Evolutionary conservation across 371 early-diverging fungal species (phyloP).

Genomic region (Syncephalastrum sp.): DNA sequence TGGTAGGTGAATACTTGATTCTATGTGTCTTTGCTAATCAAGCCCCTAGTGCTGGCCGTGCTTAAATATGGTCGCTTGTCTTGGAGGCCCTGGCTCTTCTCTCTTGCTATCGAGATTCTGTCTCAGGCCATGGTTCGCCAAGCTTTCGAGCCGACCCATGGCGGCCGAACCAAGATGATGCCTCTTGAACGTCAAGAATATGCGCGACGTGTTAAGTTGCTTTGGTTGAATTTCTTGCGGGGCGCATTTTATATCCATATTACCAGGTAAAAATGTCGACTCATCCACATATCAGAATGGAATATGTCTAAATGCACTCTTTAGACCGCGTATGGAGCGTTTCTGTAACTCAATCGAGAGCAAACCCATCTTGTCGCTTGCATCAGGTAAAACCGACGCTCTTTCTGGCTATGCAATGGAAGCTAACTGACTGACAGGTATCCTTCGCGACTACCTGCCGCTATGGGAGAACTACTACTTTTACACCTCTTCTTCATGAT

Average conservation of each 20-base stretch:
- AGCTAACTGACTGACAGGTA: slow-evolving; percentile 34
- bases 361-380: slow-evolving; percentile 43
- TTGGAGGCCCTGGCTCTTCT: slow-evolving; percentile 88
- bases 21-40: not conserved
- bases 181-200: slow-evolving; percentile 79
- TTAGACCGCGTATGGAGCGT: slow-evolving; percentile 45
- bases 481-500: slow-evolving; percentile 61
- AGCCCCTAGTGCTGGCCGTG: slow-evolving; percentile 63
- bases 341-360: slow-evolving; percentile 46
- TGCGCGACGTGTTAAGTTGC: slow-evolving; percentile 63
- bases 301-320: not conserved
- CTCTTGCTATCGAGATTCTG: slow-evolving; percentile 69
- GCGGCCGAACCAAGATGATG: slow-evolving; percentile 41
- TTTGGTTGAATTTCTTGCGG: slow-evolving; percentile 82
- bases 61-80: slow-evolving; percentile 71
- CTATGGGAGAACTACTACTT: slow-evolving; percentile 93
- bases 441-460: slow-evolving; percentile 87
- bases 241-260: slow-evolving; percentile 82
- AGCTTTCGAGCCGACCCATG: slow-evolving; percentile 31
- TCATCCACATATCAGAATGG: not conserved
- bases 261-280: slow-evolving; percentile 61
- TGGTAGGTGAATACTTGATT: slow-evolving; percentile 28
- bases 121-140: slow-evolving; percentile 46
- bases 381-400: slow-evolving; percentile 22
- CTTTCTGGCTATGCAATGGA: no score